Evolutionary conservation across 495 filamentous ascomycete genomes (phyloP).

Genomic region (Penicillium taxi): DNA sequence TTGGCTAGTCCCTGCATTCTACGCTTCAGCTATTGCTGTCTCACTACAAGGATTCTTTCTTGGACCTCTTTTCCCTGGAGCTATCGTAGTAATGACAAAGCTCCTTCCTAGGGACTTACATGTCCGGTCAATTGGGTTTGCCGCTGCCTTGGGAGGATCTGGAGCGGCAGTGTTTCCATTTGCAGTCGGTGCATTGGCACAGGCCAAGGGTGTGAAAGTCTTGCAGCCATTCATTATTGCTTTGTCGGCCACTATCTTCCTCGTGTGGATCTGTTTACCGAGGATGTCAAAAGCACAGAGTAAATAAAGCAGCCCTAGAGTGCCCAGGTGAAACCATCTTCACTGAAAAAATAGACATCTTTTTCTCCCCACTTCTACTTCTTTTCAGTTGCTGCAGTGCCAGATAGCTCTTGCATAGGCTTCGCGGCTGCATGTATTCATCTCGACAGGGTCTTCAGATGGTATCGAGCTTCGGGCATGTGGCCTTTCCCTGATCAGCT

Average conservation of each 20-base stretch:
- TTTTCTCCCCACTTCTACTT: too few relatives aligned
- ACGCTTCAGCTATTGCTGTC: conserved; percentile 61
- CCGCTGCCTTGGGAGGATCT: conserved; percentile 69
- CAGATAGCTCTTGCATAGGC: too few relatives aligned
- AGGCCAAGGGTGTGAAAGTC: conserved; percentile 69
- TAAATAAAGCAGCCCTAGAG: too few relatives aligned
- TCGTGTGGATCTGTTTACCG: conserved; percentile 47
- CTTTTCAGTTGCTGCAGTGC: too few relatives aligned
- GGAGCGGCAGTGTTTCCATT: conserved; percentile 80
- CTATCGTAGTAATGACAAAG: conserved; percentile 72
- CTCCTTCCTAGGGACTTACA: conserved; percentile 70
- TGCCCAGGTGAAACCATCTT: too few relatives aligned
- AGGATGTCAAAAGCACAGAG: conserved; percentile 17
- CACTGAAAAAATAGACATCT: too few relatives aligned
- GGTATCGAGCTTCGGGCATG: too few relatives aligned
- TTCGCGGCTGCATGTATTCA: too few relatives aligned
- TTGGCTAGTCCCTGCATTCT: conserved; percentile 64
- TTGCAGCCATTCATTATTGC: conserved; percentile 70
- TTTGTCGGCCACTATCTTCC: conserved; percentile 49
- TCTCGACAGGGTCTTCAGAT: too few relatives aligned
- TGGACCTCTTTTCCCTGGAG: conserved; percentile 61
- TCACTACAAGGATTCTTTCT: conserved; percentile 66
- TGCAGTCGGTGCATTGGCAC: conserved; percentile 74
- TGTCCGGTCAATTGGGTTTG: conserved; percentile 75
- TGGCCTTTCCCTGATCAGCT: too few relatives aligned